These are phyloP conservation scores for Parastagonospora nodorum DNA, from an alignment of 2,329 filamentous ascomycete species.

Conservation along the genomic window DNA sequence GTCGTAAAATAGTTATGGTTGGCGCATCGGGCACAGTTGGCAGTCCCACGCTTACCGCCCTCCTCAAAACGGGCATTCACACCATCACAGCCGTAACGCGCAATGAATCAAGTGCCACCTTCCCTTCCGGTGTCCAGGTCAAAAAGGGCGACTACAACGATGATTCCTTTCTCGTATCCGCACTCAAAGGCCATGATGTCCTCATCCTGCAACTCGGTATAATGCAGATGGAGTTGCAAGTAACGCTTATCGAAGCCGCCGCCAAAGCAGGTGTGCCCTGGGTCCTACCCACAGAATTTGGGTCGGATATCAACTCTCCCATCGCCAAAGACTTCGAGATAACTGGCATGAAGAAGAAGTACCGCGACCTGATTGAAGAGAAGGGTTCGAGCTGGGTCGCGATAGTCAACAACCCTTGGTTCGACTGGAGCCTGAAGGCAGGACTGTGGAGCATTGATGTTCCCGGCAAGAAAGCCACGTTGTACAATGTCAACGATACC, in stretches of 20 bases:
- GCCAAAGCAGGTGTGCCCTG: conserved; percentile 7
- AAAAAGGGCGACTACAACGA: conserved; percentile 56
- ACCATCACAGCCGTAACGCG: conserved; percentile 56
- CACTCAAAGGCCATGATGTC: conserved; percentile 35
- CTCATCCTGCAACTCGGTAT: conserved; percentile 35
- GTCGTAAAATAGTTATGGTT: conserved; percentile 9
- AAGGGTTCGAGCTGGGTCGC: conserved; percentile 7
- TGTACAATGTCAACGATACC: conserved; percentile 1
- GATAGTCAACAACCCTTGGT: conserved; percentile 8
- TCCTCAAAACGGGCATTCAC: conserved; percentile 53
- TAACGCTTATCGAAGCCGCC: conserved; percentile 5
- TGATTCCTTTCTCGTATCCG: conserved; percentile 37
- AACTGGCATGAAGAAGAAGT: conserved; percentile 7
- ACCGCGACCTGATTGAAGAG: conserved; percentile 8
- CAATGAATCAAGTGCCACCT: conserved; percentile 44
- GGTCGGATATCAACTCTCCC: conserved; percentile 2
- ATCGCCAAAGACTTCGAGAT: conserved; percentile 1
- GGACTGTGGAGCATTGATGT: conserved; percentile 6
- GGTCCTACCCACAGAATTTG: conserved; percentile 10
- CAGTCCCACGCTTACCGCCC: conserved; percentile 36
- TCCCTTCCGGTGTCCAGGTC: conserved; percentile 48
- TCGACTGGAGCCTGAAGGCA: conserved; percentile 6
- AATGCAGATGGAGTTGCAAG: conserved; percentile 1
- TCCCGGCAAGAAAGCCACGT: conserved; percentile 1
- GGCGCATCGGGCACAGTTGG: conserved; percentile 43